Base-by-base conservation (phyloP, 371 early-diverging fungal species). In the Nematocida ironsii region DNA sequence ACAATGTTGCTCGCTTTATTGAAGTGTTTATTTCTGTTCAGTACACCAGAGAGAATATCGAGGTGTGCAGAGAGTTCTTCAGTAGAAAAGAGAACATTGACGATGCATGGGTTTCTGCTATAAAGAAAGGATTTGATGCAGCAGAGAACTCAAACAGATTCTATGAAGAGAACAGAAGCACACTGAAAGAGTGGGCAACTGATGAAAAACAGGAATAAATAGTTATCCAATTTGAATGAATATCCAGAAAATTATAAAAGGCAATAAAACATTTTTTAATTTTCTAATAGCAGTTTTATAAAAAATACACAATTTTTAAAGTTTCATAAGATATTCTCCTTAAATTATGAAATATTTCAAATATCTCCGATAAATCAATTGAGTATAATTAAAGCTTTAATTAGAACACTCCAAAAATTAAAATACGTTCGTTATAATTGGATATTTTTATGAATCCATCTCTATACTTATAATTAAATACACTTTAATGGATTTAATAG, bases 91-190 rank as follows among this genome's bases (percentile, higher is more conserved):
- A 70, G 23, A 47, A 78, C 61, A 20, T 55, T 7, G 18, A 78
- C 13, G 80, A 78, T 48, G 67, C 80, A 1, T 78, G 80, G 80
- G 57, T 42, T 0, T 57, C 80, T 27, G 69, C 80, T 27, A 55
- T 78, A 9, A 62, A 68, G 47, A 69, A 62, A 62, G 80, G 80
- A 52, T 20, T 70, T 20, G 80, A 78, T 20, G 47, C 13, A 25
- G 80, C 71, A 52, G 61, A 69, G 23, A 40, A 72, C 9, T 6
- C 62, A 9, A 40, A 23, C 40, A 13, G 40, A 23, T 78, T 78
- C 80, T 67, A 56, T 20, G 50, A 54, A 20, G 18, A 39, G 25
- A 78, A 78, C 42, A 7, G 33, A 20, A 1, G 39, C 6, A 13
- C 18, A 1, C 70, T 78, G 9, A 66, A 60, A n/a, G 50, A 70